A percentile compares a stretch with the other conserved stretches of the same genome.
Evolutionary conservation across 768 basidiomycete genomes (phyloP).

Genomic region (Solioccasus polychromus): DNA sequence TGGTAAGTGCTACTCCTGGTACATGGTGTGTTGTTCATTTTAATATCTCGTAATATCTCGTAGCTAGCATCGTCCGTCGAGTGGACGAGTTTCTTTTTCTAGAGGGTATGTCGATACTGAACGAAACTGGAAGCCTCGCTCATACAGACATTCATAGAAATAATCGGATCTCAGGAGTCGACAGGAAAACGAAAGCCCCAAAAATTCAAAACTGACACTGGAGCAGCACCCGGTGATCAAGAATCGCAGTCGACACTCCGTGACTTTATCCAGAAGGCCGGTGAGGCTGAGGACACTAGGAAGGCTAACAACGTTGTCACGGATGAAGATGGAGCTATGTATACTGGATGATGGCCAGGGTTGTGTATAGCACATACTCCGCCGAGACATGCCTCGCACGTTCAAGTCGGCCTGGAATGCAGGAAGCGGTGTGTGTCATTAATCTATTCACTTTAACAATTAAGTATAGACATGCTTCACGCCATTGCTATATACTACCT

Average conservation of each 20-base stretch:
- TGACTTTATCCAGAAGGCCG: constrained; percentile 41
- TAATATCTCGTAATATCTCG: not conserved
- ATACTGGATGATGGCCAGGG: constrained; percentile 27
- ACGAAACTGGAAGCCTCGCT: not conserved
- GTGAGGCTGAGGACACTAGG: constrained; percentile 21
- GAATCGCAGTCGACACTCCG: constrained; percentile 43
- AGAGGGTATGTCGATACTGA: constrained; percentile 49
- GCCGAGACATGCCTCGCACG: not conserved
- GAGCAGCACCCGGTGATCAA: constrained; percentile 8
- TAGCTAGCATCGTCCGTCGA: constrained; percentile 61
- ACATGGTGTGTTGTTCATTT: not conserved
- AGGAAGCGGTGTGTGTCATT: no score
- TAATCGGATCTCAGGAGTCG: constrained; percentile 54
- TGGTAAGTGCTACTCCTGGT: constrained; percentile 39
- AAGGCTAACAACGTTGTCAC: constrained; percentile 39
- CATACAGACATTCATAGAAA: constrained; percentile 38
- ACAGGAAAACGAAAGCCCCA: constrained; percentile 42
- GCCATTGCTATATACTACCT: not conserved
- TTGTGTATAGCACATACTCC: not conserved
- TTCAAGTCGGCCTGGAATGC: no score
- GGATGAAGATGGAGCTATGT: constrained; percentile 65
- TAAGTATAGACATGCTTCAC: not conserved
- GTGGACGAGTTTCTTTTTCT: constrained; percentile 78
- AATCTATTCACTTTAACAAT: no score
- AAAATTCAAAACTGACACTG: constrained; percentile 26